Percentiles rank a stretch among this genome's conserved stretches.
phyloP scores from a whole-genome alignment of 257 asterid species.

The Rauvolfia tetraphylla region DNA sequence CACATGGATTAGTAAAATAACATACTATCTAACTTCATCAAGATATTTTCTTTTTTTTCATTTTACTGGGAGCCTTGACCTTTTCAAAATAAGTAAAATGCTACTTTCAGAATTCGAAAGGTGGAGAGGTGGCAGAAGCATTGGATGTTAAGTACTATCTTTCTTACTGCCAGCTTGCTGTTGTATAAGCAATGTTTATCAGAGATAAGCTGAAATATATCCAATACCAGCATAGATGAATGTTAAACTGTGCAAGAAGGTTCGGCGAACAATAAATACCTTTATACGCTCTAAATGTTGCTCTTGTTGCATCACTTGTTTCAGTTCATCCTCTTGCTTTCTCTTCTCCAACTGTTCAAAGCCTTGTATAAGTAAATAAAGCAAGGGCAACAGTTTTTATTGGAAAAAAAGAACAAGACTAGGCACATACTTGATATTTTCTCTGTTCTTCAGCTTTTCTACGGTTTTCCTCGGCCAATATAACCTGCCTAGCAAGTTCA shows the following conservation, averaged over 20 bases:
- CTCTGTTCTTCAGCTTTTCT: conserved; percentile 90
- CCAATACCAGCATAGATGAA: neutral
- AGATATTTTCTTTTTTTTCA: neutral
- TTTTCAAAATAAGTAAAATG: neutral
- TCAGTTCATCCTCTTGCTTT: conserved; percentile 91
- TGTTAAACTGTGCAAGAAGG: conserved; percentile 2
- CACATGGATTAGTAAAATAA: neutral
- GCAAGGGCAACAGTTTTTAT: neutral
- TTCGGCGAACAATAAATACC: conserved; percentile 36
- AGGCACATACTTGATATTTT: conserved; percentile 64
- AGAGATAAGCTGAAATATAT: conserved; percentile 2
- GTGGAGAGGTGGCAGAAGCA: neutral
- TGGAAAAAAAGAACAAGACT: conserved; percentile 4
- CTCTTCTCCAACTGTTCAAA: conserved; percentile 76
- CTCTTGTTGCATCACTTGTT: conserved; percentile 91
- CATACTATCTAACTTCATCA: neutral
- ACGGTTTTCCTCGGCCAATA: conserved; percentile 81
- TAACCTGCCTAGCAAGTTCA: conserved; percentile 85
- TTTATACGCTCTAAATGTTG: conserved; percentile 77
- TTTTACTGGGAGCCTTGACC: neutral
- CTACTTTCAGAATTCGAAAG: neutral
- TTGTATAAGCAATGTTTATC: neutral
- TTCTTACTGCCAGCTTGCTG: neutral
- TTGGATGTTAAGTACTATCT: conserved; percentile 1
- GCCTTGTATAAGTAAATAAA: conserved; percentile 22